Conservation (phyloP, 768 basidiomycete species). For the Russula griseocarnosa region DNA sequence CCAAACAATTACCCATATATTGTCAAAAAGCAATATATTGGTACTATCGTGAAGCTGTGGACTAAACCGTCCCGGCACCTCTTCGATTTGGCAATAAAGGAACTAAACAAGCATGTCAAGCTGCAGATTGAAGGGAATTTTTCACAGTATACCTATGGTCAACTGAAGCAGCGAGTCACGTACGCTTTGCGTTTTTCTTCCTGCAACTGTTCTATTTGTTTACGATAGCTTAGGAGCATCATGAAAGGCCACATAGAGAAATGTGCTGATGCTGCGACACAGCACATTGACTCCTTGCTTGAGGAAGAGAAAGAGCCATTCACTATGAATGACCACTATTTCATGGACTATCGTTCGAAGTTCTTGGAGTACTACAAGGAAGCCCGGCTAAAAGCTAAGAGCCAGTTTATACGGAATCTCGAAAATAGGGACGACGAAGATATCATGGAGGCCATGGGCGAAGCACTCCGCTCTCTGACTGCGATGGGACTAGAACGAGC, state of each 20-base stretch:
- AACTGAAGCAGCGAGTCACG: constrained; percentile 27
- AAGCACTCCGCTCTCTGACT: constrained; percentile 37
- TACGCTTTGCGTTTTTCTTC: constrained; percentile 3
- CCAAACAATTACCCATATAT: constrained; percentile 58
- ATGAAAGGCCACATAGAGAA: constrained; percentile 13
- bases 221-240: constrained; percentile 7
- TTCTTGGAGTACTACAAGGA: constrained; percentile 47
- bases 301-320: constrained; percentile 25
- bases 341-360: constrained; percentile 40
- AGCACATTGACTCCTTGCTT: constrained; percentile 22
- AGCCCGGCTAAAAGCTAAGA: constrained; percentile 12
- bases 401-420: constrained; percentile 1
- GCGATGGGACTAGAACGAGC: constrained; percentile 41
- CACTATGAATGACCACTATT: constrained; percentile 30
- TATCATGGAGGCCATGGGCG: constrained; percentile 4
- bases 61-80: constrained; percentile 24
- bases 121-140: constrained; percentile 28
- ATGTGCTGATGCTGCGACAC: constrained; percentile 8
- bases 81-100: constrained; percentile 27
- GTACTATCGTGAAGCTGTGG: constrained; percentile 26
- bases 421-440: not conserved
- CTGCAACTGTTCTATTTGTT: not conserved
- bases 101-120: constrained; percentile 18
- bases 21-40: constrained; percentile 31
- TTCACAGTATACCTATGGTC: constrained; percentile 25